Conservation (phyloP, 768 basidiomycete genomes). For the Hygrophoropsis aurantiaca region DNA sequence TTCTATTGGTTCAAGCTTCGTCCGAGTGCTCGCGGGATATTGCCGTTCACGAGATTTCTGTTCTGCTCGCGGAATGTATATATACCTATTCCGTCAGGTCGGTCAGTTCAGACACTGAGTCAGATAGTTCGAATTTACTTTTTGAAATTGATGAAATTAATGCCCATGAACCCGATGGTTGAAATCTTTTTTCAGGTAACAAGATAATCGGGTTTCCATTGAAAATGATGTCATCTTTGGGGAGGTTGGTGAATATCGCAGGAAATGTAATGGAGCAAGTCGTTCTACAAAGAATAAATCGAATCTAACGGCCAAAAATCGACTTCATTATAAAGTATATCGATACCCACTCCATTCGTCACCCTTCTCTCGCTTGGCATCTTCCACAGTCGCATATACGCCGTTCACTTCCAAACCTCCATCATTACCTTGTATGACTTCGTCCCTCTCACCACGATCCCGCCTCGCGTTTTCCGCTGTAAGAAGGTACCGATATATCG, state of each 20-base stretch:
- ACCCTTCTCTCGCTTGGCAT: slow-evolving; percentile 69
- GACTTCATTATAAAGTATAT: slow-evolving; percentile 50
- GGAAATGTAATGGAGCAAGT: neutral
- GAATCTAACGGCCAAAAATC: neutral
- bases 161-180: too few species aligned
- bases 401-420: slow-evolving; percentile 51
- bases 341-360: slow-evolving; percentile 77
- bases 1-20: too few species aligned
- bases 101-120: neutral
- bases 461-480: slow-evolving; percentile 63
- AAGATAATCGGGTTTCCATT: too few species aligned
- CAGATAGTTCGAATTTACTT: neutral
- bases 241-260: too few species aligned
- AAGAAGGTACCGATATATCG: slow-evolving; percentile 41
- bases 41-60: too few species aligned
- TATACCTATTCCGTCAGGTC: too few species aligned
- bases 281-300: neutral
- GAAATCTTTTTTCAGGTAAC: too few species aligned
- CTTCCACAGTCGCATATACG: slow-evolving; percentile 53
- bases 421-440: slow-evolving; percentile 49
- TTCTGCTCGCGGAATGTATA: too few species aligned
- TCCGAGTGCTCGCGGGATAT: too few species aligned
- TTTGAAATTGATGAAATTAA: neutral
- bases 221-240: too few species aligned
- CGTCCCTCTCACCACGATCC: slow-evolving; percentile 67